Conservation (phyloP, 2,329 filamentous ascomycete species). For the Graphiopsis chlorocephala region DNA sequence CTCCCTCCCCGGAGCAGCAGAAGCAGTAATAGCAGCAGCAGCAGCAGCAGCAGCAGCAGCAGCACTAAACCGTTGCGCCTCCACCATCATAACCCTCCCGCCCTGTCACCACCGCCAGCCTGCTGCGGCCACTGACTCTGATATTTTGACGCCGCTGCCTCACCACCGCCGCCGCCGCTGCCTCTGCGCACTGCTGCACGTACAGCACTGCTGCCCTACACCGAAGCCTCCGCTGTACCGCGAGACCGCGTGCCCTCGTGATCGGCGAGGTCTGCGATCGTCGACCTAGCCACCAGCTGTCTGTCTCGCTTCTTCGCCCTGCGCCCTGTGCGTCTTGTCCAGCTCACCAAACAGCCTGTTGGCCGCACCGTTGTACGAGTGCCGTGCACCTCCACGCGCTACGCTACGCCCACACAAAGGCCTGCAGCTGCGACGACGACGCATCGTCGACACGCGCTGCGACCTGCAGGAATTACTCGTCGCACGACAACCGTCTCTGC, state of each 20-base stretch:
- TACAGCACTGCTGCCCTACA: neutral
- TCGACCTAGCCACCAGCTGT: neutral
- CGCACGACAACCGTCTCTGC: conserved; percentile 9
- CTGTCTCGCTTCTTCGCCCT: conserved; percentile 13
- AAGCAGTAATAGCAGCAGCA: neutral
- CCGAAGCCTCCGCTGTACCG: neutral
- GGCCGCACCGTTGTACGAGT: conserved; percentile 11
- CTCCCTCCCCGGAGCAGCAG: neutral
- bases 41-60: neutral
- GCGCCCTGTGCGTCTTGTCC: conserved; percentile 5
- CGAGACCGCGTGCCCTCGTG: conserved; percentile 6
- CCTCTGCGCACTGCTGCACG: neutral
- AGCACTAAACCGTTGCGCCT: neutral
- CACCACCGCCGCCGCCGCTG: neutral
- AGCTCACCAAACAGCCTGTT: conserved; percentile 1
- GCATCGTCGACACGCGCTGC: conserved; percentile 6
- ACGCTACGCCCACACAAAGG: conserved; percentile 10
- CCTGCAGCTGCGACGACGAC: conserved; percentile 13
- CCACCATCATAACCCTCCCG: neutral
- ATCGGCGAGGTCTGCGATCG: conserved; percentile 8
- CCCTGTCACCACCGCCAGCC: neutral
- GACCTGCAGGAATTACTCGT: conserved; percentile 2
- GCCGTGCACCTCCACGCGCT: conserved; percentile 15
- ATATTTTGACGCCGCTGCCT: neutral
- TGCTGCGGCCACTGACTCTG: neutral